Percentiles rank a stretch among this genome's conserved stretches.
These are phyloP conservation scores for Candida dajiaensis DNA, from an alignment of 805 yeast genomes.

Conservation along the genomic window DNA sequence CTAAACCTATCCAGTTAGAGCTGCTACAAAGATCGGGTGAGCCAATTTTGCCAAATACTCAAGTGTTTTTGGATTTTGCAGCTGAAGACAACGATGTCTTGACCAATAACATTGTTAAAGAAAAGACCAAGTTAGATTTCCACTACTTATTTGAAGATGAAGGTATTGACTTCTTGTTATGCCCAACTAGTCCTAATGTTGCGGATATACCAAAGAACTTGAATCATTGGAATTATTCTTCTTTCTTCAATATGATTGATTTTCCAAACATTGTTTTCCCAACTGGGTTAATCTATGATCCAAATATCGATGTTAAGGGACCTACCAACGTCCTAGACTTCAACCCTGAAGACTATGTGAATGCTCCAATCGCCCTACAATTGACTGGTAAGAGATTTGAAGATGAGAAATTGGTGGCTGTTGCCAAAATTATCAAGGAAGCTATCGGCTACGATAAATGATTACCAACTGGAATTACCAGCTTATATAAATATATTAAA, in stretches of 20 bases:
- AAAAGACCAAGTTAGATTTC: conserved; percentile 51
- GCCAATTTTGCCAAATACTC: conserved; percentile 59
- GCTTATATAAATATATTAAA: too few species aligned
- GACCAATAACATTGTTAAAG: conserved; percentile 51
- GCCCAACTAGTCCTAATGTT: conserved; percentile 63
- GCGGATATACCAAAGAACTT: conserved; percentile 63
- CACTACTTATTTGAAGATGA: conserved; percentile 46
- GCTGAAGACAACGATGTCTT: conserved; percentile 53
- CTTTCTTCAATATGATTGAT: conserved; percentile 67
- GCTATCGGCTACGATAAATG: not conserved
- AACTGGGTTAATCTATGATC: conserved; percentile 57
- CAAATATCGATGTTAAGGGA: conserved; percentile 44
- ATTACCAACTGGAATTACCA: not conserved
- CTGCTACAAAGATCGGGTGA: conserved; percentile 60
- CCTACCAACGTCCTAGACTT: conserved; percentile 16
- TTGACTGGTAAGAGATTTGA: conserved; percentile 42
- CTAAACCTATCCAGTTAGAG: conserved; percentile 47
- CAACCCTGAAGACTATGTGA: conserved; percentile 23
- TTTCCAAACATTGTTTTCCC: conserved; percentile 64
- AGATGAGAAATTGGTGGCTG: conserved; percentile 33
- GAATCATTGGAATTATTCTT: conserved; percentile 74
- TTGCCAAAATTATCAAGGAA: not conserved
- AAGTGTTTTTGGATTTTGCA: conserved; percentile 55
- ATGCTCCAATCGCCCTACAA: conserved; percentile 48
- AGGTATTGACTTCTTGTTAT: conserved; percentile 57